These are phyloP conservation scores for Citrullus colocynthis DNA, from an alignment of 306 rosid species.

Conservation along the genomic window DNA sequence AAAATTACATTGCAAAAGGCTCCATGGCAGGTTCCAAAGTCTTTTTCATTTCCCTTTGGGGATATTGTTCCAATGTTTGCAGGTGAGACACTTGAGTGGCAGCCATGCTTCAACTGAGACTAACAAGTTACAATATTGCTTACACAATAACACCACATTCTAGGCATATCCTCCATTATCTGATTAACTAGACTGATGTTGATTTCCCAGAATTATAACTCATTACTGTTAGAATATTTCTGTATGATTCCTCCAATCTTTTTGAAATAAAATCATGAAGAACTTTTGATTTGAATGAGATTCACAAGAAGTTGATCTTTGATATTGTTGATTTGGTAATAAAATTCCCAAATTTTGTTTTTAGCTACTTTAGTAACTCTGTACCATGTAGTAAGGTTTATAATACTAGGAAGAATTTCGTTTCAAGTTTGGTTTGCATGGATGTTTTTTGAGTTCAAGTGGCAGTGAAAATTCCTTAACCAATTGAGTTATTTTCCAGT, in stretches of 20 bases:
- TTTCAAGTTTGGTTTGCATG: too few species aligned
- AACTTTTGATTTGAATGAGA: not conserved
- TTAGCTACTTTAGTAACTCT: not conserved
- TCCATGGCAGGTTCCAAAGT: constrained; percentile 68
- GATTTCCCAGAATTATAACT: not conserved
- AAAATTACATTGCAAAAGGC: constrained; percentile 52
- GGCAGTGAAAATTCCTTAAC: too few species aligned
- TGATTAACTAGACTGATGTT: not conserved
- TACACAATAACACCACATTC: not conserved
- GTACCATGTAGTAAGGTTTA: not conserved
- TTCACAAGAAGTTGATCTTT: not conserved
- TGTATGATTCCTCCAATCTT: not conserved
- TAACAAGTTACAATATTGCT: not conserved
- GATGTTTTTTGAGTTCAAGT: too few species aligned
- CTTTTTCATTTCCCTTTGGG: constrained; percentile 53
- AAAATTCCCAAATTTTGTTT: not conserved
- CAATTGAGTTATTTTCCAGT: too few species aligned
- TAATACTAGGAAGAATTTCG: too few species aligned
- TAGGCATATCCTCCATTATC: not conserved
- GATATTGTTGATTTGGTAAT: not conserved
- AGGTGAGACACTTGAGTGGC: constrained; percentile 74
- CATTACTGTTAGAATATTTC: not conserved
- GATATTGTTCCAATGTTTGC: constrained; percentile 81
- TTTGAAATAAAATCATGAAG: not conserved
- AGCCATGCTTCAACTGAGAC: constrained; percentile 28